Base-by-base conservation (phyloP, 306 rosid genomes). In the Begonia loranthoides region DNA sequence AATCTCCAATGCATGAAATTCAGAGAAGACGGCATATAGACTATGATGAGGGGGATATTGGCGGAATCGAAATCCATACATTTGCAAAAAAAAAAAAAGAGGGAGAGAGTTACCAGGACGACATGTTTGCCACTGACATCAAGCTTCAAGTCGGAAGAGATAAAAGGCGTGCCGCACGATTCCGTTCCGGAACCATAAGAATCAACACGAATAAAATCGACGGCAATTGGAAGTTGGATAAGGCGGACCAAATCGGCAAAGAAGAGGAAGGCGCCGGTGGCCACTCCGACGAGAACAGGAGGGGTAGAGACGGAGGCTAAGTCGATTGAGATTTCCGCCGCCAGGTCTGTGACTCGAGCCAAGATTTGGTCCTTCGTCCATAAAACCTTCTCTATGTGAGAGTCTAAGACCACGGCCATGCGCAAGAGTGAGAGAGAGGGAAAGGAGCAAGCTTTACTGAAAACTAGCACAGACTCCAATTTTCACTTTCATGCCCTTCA, bases 221-320 rank as follows among this genome's bases (percentile, higher is more conserved):
- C 73, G 11, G 78, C 9, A 49, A 82, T 16, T 6, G 95, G 85
- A 16, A 90, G 72, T 10, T 64, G 51, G 36, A 90, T 68, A 64
- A 48, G 71, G 14, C 94, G 79, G 56, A 79, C 95, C 9, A 90
- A 63, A 76, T 85, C 95, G 33, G 97, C 97, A 6, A 82, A 51
- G 75, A 89, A 89, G 46, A 82, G 41, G 49, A 85, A 79, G 1
- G 95, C 94, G 41, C 97, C 97, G 9, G 89, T 82, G 70, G 87
- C 90, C 0, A 89, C 94, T 51, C 97, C 97, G 17, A 89, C 76
- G 4, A 84, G 39, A 13, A 73, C 74, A 10, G 87, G 84, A 2
- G 78, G 66, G 3, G 72, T 52, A 50, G 80, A 60, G 24, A 9
- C 1, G 36, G 49, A 34, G 50, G 39, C 10, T 14, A 76, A 65